Percentiles rank a stretch among this genome's conserved stretches.
Evolutionary conservation across 1,284 basidiomycete species (phyloP).

Genomic region (Ustilago sp.): DNA sequence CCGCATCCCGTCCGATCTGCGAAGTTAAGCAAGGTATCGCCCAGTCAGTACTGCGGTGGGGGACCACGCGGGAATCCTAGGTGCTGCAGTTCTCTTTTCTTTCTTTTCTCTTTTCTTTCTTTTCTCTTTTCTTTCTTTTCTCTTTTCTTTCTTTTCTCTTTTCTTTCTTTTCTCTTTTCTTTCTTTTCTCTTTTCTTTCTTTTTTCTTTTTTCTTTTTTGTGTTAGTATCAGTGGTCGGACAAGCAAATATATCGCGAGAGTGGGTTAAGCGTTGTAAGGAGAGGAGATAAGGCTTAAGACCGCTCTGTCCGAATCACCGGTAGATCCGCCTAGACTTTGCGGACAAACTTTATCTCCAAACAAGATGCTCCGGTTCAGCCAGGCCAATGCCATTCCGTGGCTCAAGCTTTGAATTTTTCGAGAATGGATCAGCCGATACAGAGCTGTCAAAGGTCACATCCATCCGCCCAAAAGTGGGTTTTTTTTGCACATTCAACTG

Average conservation of each 20-base stretch:
- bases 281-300: neutral
- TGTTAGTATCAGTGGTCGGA: neutral
- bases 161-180: neutral
- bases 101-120: neutral
- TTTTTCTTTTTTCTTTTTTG: neutral
- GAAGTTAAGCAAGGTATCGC: constrained; percentile 83
- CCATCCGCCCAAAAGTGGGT: neutral
- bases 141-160: constrained; percentile 5
- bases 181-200: neutral
- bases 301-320: constrained; percentile 11
- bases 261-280: neutral
- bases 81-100: constrained; percentile 52
- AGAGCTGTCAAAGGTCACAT: neutral
- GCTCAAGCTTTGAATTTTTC: neutral
- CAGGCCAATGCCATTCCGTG: neutral
- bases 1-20: constrained; percentile 84
- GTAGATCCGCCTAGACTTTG: constrained; percentile 1
- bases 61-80: constrained; percentile 85
- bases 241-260: neutral
- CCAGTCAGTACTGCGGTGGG: constrained; percentile 85
- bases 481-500: neutral
- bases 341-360: neutral
- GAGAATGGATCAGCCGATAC: neutral
- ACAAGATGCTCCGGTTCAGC: neutral
- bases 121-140: neutral